These are phyloP conservation scores for Epichloe hybrida DNA, from an alignment of 2,329 filamentous ascomycete genomes.

Conservation along the genomic window DNA sequence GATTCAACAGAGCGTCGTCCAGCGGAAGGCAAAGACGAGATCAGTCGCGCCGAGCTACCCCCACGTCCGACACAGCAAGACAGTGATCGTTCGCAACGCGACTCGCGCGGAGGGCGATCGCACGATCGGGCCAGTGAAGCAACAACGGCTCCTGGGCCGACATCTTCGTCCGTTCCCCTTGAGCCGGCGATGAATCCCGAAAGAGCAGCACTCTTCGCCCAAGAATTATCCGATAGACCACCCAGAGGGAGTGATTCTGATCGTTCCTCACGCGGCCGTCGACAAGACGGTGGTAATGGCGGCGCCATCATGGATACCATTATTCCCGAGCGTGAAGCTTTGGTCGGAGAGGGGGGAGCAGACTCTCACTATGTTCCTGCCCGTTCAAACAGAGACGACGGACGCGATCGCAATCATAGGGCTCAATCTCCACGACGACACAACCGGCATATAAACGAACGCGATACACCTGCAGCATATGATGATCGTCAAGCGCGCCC, in stretches of 20 bases:
- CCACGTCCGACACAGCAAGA: conserved; percentile 28
- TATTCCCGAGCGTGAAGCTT: conserved; percentile 34
- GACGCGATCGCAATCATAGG: conserved; percentile 26
- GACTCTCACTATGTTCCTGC: conserved; percentile 14
- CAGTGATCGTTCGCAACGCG: conserved; percentile 24
- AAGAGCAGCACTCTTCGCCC: conserved; percentile 34
- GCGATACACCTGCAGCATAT: conserved; percentile 21
- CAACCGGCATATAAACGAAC: conserved; percentile 19
- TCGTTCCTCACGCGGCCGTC: conserved; percentile 15
- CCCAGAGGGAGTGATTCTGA: conserved; percentile 18
- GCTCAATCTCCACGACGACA: conserved; percentile 36
- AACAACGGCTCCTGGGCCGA: conserved; percentile 16
- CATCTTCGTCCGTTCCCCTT: conserved; percentile 13
- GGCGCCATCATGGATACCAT: conserved; percentile 23
- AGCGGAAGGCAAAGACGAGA: conserved; percentile 20
- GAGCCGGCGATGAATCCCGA: conserved; percentile 43
- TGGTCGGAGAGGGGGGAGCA: conserved; percentile 27
- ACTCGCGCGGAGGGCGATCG: conserved; percentile 14
- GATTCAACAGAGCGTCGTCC: conserved; percentile 31
- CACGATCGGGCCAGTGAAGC: conserved; percentile 19
- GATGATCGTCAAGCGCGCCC: conserved; percentile 35
- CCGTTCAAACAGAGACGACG: conserved; percentile 29
- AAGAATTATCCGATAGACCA: conserved; percentile 18
- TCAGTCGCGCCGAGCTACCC: conserved; percentile 17
- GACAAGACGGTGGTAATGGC: conserved; percentile 9